Percentiles rank a stretch among this genome's conserved stretches.
Conservation (phyloP, 2,329 filamentous ascomycete species). For the Scedosporium boydii region DNA sequence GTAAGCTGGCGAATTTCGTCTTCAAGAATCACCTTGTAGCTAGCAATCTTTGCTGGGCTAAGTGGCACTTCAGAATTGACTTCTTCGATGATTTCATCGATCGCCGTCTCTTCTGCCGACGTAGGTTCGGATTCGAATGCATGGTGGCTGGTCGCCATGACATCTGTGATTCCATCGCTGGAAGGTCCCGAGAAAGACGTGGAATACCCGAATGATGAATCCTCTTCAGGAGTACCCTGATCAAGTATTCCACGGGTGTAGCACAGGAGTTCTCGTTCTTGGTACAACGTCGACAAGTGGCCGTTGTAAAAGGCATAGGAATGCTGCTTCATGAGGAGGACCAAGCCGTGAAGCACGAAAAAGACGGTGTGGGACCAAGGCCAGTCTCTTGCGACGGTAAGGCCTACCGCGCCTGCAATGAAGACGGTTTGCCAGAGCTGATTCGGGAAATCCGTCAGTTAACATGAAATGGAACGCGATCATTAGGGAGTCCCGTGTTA, state of each 20-base stretch:
- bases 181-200: background rate
- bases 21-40: slow-evolving; percentile 57
- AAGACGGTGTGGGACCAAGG: slow-evolving; percentile 77
- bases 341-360: slow-evolving; percentile 63
- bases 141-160: slow-evolving; percentile 8
- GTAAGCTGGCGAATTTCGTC: slow-evolving; percentile 56
- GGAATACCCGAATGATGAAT: background rate
- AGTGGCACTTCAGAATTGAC: slow-evolving; percentile 53
- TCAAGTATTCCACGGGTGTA: slow-evolving; percentile 48
- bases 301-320: slow-evolving; percentile 74
- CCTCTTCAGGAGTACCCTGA: background rate
- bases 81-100: slow-evolving; percentile 50
- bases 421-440: slow-evolving; percentile 61
- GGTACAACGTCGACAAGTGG: slow-evolving; percentile 53
- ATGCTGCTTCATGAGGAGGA: slow-evolving; percentile 79
- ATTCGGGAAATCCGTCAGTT: background rate
- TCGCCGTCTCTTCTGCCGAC: slow-evolving; percentile 34
- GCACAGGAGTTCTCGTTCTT: slow-evolving; percentile 34
- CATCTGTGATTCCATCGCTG: slow-evolving; percentile 13
- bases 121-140: slow-evolving; percentile 10
- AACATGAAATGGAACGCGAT: background rate
- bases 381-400: slow-evolving; percentile 65
- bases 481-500: slow-evolving; percentile 13
- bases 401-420: slow-evolving; percentile 50
- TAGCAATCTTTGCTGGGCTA: slow-evolving; percentile 49